These are phyloP conservation scores for Sanghuangporus baumii DNA, from an alignment of 1,284 basidiomycete species.

Conservation along the genomic window DNA sequence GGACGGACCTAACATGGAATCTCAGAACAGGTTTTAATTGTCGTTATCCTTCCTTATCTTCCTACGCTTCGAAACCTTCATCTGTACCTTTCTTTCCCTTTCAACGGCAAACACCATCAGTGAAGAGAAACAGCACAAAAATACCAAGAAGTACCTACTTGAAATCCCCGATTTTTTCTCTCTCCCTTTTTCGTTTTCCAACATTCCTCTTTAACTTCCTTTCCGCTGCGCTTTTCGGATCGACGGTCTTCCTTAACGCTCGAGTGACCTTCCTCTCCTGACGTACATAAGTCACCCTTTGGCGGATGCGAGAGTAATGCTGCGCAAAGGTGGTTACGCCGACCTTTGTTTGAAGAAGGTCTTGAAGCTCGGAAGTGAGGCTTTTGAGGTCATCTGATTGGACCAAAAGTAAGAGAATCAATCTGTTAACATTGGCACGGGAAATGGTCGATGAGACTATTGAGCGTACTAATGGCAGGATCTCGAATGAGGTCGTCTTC, in stretches of 20 bases:
- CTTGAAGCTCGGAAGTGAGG: slow-evolving; percentile 81
- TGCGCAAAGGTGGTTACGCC: slow-evolving; percentile 78
- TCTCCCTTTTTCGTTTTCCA: slow-evolving; percentile 77
- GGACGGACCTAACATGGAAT: no score
- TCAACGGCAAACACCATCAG: neutral
- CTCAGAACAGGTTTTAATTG: no score
- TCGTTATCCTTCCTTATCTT: neutral
- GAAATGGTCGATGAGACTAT: neutral
- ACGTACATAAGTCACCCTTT: slow-evolving; percentile 62
- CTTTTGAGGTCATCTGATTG: slow-evolving; percentile 75
- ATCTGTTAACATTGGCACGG: neutral
- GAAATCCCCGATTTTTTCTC: slow-evolving; percentile 63
- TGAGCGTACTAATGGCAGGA: slow-evolving; percentile 59
- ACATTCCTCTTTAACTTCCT: slow-evolving; percentile 64
- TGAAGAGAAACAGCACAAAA: neutral
- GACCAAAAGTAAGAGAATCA: neutral
- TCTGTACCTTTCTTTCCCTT: neutral
- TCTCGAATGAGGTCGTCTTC: slow-evolving; percentile 83
- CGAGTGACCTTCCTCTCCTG: slow-evolving; percentile 69
- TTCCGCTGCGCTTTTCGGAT: slow-evolving; percentile 75
- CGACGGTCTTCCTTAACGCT: slow-evolving; percentile 54
- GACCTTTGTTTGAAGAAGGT: slow-evolving; percentile 82
- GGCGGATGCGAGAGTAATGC: slow-evolving; percentile 77
- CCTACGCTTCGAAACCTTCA: slow-evolving; percentile 1
- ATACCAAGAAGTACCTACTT: slow-evolving; percentile 37